phyloP scores from a whole-genome alignment of 345 rosid species.

The Bruguiera parviflora region DNA sequence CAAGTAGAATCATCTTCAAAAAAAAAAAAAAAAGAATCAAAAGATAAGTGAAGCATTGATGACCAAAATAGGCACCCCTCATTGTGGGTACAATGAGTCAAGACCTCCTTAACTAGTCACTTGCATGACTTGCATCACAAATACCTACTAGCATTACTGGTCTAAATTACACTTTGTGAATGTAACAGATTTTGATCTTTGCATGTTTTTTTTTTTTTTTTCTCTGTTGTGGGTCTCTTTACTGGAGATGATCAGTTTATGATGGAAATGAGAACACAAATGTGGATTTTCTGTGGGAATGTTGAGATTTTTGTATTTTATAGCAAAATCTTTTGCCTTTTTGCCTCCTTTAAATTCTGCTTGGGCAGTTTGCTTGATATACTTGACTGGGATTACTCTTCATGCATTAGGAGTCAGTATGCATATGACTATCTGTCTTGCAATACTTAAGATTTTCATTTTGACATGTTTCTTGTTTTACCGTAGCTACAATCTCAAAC shows the following conservation, averaged over 20 bases:
- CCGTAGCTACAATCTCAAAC: conserved; percentile 61
- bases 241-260: background rate
- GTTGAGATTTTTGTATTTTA: too few relatives aligned
- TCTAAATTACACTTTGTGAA: background rate
- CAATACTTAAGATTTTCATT: background rate
- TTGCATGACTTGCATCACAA: too few relatives aligned
- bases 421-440: background rate
- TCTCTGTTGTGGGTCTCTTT: background rate
- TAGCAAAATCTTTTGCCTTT: background rate
- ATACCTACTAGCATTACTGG: too few relatives aligned
- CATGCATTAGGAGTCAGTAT: background rate
- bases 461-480: background rate
- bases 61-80: too few relatives aligned
- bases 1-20: too few relatives aligned
- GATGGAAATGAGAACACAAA: background rate
- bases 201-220: background rate
- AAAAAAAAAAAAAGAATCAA: too few relatives aligned
- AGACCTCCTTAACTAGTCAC: too few relatives aligned
- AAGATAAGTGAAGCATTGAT: too few relatives aligned
- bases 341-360: background rate
- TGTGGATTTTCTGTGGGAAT: background rate
- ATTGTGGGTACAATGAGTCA: too few relatives aligned
- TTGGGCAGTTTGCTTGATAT: background rate
- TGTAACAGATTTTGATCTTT: background rate
- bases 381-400: too few relatives aligned